Conservation (phyloP, 2,329 filamentous ascomycete species). For the Pyricularia sp. region DNA sequence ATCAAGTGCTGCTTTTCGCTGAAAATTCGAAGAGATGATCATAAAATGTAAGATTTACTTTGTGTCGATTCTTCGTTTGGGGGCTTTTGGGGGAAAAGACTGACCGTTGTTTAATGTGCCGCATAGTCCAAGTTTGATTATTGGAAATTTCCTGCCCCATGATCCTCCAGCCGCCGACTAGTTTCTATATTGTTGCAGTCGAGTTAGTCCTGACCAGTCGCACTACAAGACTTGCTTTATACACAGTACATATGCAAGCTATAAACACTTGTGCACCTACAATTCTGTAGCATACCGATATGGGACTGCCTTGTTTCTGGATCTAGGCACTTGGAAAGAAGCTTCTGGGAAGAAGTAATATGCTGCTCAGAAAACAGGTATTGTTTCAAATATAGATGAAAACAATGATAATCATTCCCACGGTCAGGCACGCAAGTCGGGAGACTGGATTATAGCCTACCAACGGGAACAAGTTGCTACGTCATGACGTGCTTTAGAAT, state of each 20-base stretch:
- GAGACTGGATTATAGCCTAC: not conserved
- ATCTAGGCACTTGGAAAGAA: not conserved
- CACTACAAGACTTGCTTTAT: not conserved
- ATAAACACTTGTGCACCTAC: not conserved
- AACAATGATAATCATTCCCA: not conserved
- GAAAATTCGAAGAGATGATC: conserved; percentile 86
- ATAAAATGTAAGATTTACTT: conserved; percentile 79
- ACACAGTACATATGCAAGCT: not conserved
- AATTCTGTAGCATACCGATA: not conserved
- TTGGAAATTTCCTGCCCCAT: conserved; percentile 93
- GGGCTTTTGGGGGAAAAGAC: not conserved
- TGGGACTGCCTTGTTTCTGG: not conserved
- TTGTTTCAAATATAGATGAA: not conserved
- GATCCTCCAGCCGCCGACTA: conserved; percentile 34
- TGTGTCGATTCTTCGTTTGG: not conserved
- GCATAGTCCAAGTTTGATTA: conserved; percentile 77
- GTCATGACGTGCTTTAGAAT: not conserved
- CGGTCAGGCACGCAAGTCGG: no score
- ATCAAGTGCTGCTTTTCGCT: conserved; percentile 97
- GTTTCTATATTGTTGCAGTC: not conserved
- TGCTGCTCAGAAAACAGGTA: not conserved
- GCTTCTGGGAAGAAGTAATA: not conserved
- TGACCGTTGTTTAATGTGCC: conserved; percentile 20
- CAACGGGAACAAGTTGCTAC: not conserved
- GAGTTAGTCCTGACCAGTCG: not conserved